phyloP scores from a whole-genome alignment of 768 basidiomycete genomes.

The Termitomyces heimii region DNA sequence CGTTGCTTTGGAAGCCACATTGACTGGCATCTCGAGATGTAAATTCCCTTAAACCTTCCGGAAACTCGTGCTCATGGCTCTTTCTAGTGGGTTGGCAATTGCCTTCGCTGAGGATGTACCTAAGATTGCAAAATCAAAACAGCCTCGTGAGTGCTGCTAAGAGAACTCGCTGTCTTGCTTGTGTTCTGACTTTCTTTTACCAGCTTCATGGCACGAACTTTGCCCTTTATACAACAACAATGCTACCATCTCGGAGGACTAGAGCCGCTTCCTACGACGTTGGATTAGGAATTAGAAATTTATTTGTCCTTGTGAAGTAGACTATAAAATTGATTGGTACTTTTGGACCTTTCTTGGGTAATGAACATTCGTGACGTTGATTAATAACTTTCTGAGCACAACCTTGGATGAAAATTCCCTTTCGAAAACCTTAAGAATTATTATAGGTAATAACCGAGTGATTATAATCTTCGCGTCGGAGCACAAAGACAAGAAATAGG shows the following conservation, averaged over 20 bases:
- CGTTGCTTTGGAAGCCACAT: background rate
- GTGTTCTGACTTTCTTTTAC: background rate
- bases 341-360: too few species aligned
- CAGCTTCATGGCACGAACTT: background rate
- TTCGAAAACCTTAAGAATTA: too few species aligned
- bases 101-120: conserved; percentile 25
- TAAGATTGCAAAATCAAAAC: background rate
- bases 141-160: background rate
- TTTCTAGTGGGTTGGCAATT: conserved; percentile 20
- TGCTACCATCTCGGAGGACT: background rate
- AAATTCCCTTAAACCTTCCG: background rate
- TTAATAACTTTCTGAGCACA: too few species aligned
- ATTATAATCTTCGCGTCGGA: too few species aligned
- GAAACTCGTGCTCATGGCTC: background rate
- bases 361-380: too few species aligned
- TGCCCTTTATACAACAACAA: background rate
- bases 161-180: too few species aligned
- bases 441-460: too few species aligned
- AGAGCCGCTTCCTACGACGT: background rate
- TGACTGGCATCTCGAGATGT: conserved; percentile 5
- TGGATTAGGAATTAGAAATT: background rate
- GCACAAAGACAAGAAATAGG: too few species aligned
- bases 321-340: too few species aligned
- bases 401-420: too few species aligned
- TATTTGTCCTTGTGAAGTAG: too few species aligned